phyloP scores from a whole-genome alignment of 306 rosid genomes.

The Purshia tridentata region DNA sequence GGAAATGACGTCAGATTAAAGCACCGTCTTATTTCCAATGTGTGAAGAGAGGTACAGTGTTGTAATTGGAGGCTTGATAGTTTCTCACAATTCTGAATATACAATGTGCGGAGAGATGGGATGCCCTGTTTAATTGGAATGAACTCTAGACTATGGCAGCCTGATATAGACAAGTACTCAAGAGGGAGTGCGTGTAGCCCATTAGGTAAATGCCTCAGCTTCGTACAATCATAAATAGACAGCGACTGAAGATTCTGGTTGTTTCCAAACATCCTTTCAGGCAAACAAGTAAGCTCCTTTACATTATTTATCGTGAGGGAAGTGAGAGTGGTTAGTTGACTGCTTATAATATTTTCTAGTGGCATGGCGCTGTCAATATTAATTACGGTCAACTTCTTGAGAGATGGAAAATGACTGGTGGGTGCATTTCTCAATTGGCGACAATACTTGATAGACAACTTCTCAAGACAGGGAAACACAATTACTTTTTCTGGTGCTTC shows the following conservation, averaged over 20 bases:
- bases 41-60: not conserved
- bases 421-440: not conserved
- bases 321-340: not conserved
- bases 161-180: rapidly evolving
- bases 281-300: not conserved
- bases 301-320: rapidly evolving
- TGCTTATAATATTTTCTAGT: not conserved
- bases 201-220: not conserved
- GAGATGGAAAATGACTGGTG: constrained; percentile 1
- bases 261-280: not conserved
- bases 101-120: not conserved
- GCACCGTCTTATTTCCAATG: not conserved
- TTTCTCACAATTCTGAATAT: not conserved
- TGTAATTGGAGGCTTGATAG: not conserved
- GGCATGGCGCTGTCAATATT: not conserved
- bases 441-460: not conserved
- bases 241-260: not conserved
- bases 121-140: not conserved
- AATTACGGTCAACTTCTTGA: not conserved
- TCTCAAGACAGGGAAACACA: constrained; percentile 4
- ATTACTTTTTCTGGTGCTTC: not conserved
- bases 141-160: not conserved
- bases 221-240: rapidly evolving
- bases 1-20: not conserved
- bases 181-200: not conserved